phyloP scores from a whole-genome alignment of 768 basidiomycete genomes.

The Candolleomyces eurysporus region DNA sequence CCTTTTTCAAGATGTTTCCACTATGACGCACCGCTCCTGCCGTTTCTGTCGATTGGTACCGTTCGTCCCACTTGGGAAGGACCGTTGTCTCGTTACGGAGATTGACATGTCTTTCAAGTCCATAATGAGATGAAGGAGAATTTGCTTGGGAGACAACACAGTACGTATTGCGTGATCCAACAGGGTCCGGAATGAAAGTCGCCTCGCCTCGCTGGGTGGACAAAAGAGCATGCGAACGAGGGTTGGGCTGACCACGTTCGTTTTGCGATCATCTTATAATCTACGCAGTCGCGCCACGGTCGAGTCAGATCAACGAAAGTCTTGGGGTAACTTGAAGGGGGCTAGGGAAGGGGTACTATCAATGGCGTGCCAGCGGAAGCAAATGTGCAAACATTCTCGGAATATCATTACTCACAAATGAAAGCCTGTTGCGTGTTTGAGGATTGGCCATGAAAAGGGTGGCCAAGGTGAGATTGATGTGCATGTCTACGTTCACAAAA shows the following conservation, averaged over 20 bases:
- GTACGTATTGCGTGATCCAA: no score
- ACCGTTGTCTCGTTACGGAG: neutral
- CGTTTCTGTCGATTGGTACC: neutral
- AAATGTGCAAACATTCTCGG: neutral
- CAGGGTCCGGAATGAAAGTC: no score
- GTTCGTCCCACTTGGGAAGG: neutral
- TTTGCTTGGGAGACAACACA: neutral
- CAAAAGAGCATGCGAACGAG: no score
- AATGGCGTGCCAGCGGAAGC: slow-evolving; percentile 3
- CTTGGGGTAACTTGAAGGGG: neutral
- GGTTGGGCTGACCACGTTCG: no score
- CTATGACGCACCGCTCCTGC: neutral
- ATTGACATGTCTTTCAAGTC: neutral
- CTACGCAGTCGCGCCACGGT: neutral
- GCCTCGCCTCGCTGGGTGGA: no score
- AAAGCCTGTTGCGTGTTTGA: neutral
- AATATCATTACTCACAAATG: neutral
- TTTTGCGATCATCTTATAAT: no score
- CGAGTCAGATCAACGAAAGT: neutral
- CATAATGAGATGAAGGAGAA: neutral
- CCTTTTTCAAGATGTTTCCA: neutral
- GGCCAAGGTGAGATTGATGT: no score
- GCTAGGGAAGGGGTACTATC: neutral
- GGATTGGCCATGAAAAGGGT: no score
- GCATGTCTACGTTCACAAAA: neutral